Base-by-base conservation (phyloP, 2,329 filamentous ascomycete genomes). In the Sporothrix protearum region DNA sequence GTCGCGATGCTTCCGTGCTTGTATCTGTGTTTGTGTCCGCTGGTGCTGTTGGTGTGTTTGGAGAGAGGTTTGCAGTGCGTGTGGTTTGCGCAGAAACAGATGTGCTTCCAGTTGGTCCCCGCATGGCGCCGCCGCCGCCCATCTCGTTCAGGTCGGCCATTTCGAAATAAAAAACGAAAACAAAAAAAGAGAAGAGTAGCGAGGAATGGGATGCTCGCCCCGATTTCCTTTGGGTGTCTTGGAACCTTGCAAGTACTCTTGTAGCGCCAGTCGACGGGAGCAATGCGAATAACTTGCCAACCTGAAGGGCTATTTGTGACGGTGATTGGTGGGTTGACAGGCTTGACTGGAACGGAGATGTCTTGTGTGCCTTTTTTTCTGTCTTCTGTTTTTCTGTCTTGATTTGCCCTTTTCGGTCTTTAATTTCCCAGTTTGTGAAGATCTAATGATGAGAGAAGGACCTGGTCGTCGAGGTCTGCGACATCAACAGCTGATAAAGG, bases 101-200 rank as follows among this genome's bases (percentile, higher is more conserved):
- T 64, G 59, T 7, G n/a, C 19, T 22, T 7, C 14, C 12, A 28
- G 59, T 8, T 28, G 16, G 59, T n/a, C 59, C 59, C 59, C 59
- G 36, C 36, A 30, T 22, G 57, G 19, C 36, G 36, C 36, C 22
- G 36, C 22, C n/a, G 36, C 59, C 59, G 59, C 14, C n/a, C n/a
- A n/a, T 64, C 59, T 64, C 36, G 59, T 45, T 45, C n/a, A 8
- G n/a, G 28, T 64, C 36, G 22, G 59, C 59, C 59, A 64, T 64
- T 28, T 36, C 28, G 36, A 4, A 45, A 64, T 22, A 53, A 53
- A 53, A 22, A 53, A 12, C 19, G 49, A 53, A 10, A 53, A 4
- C 25, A 28, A 19, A 25, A 63, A 19, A 45, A 8, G 4, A 45
- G 10, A 25, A 45, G 28, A 14, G 33, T 36, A 39, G 33, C 57